phyloP scores from a whole-genome alignment of 73 alveolate species.

The Tetrahymena malaccensis region DNA sequence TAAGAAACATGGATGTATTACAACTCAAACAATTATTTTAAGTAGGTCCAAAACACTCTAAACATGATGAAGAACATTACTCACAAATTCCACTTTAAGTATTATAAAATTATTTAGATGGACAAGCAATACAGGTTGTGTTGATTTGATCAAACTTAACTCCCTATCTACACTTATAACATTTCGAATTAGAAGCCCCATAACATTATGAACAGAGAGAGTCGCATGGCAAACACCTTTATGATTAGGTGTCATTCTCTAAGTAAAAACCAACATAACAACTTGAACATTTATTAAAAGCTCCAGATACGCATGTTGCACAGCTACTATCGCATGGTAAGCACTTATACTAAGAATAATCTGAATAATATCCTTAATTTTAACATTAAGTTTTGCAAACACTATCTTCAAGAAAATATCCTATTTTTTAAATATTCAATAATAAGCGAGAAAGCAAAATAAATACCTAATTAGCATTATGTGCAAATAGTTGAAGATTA shows the following conservation, averaged over 20 bases:
- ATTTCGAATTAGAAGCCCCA: not conserved
- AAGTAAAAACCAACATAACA: not conserved
- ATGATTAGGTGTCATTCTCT: not conserved
- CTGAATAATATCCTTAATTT: not conserved
- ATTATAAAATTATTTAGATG: not conserved
- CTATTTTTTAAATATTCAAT: too few species aligned
- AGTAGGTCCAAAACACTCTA: not conserved
- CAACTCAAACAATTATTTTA: not conserved
- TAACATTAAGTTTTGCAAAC: not conserved
- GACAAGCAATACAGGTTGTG: not conserved
- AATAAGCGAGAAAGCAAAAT: too few species aligned
- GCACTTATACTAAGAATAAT: not conserved
- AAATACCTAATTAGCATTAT: not conserved
- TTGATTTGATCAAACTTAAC: not conserved
- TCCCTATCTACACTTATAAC: not conserved
- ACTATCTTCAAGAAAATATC: not conserved
- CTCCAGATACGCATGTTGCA: not conserved
- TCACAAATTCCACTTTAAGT: not conserved
- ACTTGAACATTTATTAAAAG: not conserved
- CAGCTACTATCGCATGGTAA: not conserved
- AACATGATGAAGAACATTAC: not conserved
- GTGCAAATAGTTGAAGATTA: not conserved
- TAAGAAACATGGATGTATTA: not conserved
- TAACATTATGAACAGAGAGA: not conserved
- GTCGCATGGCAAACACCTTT: not conserved